phyloP scores from a whole-genome alignment of 805 yeast genomes.

The Grigorovia humatica region DNA sequence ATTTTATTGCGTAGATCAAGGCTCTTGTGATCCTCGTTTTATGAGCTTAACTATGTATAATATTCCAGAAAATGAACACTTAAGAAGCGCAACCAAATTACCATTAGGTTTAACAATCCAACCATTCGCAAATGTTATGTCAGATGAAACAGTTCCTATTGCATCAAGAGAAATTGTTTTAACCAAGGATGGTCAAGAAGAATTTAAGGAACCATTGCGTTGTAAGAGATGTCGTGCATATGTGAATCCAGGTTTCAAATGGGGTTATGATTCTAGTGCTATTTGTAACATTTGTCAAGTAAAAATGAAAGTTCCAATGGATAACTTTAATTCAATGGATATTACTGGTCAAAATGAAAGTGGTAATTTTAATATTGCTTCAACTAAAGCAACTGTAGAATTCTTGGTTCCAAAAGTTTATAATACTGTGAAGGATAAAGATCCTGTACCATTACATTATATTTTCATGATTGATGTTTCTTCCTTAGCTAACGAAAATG shows the following conservation, averaged over 20 bases:
- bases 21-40: slow-evolving; percentile 71
- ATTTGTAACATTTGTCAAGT: slow-evolving; percentile 83
- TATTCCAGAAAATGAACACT: slow-evolving; percentile 63
- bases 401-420: slow-evolving; percentile 67
- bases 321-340: slow-evolving; percentile 56
- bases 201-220: slow-evolving; percentile 50
- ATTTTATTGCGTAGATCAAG: slow-evolving; percentile 67
- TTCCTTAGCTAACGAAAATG: slow-evolving; percentile 48
- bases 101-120: slow-evolving; percentile 75
- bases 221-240: slow-evolving; percentile 89
- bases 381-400: slow-evolving; percentile 77
- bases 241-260: slow-evolving; percentile 72
- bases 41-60: slow-evolving; percentile 72
- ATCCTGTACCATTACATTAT: slow-evolving; percentile 48
- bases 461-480: slow-evolving; percentile 67
- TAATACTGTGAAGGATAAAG: slow-evolving; percentile 36
- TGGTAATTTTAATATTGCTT: slow-evolving; percentile 38
- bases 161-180: slow-evolving; percentile 1
- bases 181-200: slow-evolving; percentile 23
- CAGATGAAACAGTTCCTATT: slow-evolving; percentile 49
- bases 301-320: slow-evolving; percentile 56
- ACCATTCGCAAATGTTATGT: slow-evolving; percentile 66
- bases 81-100: slow-evolving; percentile 57
- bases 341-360: slow-evolving; percentile 54
- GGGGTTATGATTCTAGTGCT: slow-evolving; percentile 49